These are phyloP conservation scores for Aspergillus nomiae DNA, from an alignment of 2,329 filamentous ascomycete genomes.

Conservation along the genomic window DNA sequence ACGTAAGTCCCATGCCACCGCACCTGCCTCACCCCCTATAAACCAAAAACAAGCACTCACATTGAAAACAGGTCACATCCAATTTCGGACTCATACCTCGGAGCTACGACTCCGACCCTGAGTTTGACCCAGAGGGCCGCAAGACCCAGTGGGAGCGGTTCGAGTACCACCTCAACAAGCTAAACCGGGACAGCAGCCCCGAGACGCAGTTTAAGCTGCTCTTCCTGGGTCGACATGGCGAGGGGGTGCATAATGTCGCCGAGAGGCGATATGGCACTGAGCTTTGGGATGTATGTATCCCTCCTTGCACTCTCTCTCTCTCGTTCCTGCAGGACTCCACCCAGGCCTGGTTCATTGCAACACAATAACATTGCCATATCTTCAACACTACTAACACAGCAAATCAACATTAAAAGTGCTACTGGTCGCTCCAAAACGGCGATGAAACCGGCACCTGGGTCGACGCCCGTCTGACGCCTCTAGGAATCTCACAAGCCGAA, in stretches of 20 bases:
- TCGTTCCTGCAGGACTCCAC: not conserved
- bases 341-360: not conserved
- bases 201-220: conserved; percentile 57
- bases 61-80: conserved; percentile 33
- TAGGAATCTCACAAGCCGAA: conserved; percentile 55
- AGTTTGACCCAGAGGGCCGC: conserved; percentile 29
- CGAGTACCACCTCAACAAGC: conserved; percentile 45
- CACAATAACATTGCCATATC: not conserved
- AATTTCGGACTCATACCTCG: conserved; percentile 55
- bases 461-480: conserved; percentile 59
- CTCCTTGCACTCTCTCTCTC: not conserved
- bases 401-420: conserved; percentile 40
- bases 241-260: conserved; percentile 64
- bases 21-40: not conserved
- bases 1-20: conserved; percentile 35
- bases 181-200: conserved; percentile 45
- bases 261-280: conserved; percentile 60
- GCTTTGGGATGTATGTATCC: conserved; percentile 57
- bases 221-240: conserved; percentile 62
- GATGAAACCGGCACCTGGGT: conserved; percentile 58
- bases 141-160: conserved; percentile 61
- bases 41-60: not conserved
- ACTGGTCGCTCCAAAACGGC: conserved; percentile 62
- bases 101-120: conserved; percentile 45
- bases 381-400: not conserved